Evolutionary conservation across 495 filamentous ascomycete species (phyloP).

Genomic region (Xylaria sp.): DNA sequence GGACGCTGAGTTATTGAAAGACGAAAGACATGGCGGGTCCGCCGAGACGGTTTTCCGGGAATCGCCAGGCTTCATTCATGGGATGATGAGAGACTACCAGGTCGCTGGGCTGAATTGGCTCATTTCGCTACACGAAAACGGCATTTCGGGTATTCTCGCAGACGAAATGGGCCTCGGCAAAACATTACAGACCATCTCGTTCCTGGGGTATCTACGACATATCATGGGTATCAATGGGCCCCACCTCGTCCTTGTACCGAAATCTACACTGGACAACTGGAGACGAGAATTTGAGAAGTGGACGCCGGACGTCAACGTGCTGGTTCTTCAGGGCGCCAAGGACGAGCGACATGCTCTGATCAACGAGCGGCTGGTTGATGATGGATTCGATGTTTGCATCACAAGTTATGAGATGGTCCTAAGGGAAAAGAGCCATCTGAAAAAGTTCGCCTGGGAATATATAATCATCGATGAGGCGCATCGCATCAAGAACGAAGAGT

Average conservation of each 20-base stretch:
- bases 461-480: conserved; percentile 99
- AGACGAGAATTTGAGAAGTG: conserved; percentile 90
- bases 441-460: conserved; percentile 99
- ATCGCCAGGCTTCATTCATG: conserved; percentile 87
- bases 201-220: conserved; percentile 92
- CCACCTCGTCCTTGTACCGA: conserved; percentile 93
- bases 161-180: conserved; percentile 98
- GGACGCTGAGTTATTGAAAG: conserved; percentile 91
- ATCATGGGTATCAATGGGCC: conserved; percentile 87
- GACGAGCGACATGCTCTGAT: conserved; percentile 90
- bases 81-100: conserved; percentile 94
- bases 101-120: conserved; percentile 95
- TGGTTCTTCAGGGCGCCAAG: conserved; percentile 94
- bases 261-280: conserved; percentile 99
- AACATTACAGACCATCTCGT: conserved; percentile 87
- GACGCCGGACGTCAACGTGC: conserved; percentile 94
- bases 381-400: conserved; percentile 92
- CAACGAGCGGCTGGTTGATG: conserved; percentile 85
- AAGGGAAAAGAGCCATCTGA: conserved; percentile 90
- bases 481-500: conserved; percentile 99
- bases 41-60: conserved; percentile 91
- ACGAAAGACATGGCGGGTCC: conserved; percentile 85
- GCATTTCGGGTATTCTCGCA: conserved; percentile 95
- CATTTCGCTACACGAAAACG: conserved; percentile 97
- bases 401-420: conserved; percentile 98